Conservation (phyloP, 257 asterid species). For the Solanum sejunctum region DNA sequence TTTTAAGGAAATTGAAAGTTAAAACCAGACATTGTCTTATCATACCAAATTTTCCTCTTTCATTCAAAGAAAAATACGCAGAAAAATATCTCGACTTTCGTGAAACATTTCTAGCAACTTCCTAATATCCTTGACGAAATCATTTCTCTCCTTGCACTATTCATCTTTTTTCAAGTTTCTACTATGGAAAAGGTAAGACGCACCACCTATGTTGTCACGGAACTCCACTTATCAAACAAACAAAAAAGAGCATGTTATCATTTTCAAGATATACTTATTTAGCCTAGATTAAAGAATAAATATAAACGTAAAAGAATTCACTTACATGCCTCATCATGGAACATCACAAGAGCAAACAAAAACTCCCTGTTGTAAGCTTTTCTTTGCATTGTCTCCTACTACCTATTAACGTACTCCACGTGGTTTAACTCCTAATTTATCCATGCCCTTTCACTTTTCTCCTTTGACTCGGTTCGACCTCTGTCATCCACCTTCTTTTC, state of each 20-base stretch:
- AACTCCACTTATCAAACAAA: not conserved
- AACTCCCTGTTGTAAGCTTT: conserved; percentile 49
- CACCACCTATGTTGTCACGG: not conserved
- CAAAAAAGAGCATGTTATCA: not conserved
- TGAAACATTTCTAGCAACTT: not conserved
- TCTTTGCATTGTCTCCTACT: conserved; percentile 30
- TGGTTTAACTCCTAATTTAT: no score
- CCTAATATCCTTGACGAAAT: not conserved
- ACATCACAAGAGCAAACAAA: not conserved
- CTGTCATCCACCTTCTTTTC: no score
- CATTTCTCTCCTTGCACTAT: not conserved
- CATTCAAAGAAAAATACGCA: not conserved
- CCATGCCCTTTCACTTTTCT: no score
- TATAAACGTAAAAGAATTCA: not conserved
- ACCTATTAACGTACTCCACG: no score
- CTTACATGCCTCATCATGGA: not conserved
- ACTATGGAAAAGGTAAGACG: not conserved
- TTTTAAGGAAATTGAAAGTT: not conserved
- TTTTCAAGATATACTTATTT: not conserved
- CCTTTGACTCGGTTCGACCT: no score
- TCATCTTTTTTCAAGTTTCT: not conserved
- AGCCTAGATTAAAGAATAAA: not conserved
- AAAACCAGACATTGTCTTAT: not conserved
- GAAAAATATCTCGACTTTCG: not conserved
- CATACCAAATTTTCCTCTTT: not conserved